Conservation (phyloP, 176 grass and related monocot species). For the Dactylis glomerata region DNA sequence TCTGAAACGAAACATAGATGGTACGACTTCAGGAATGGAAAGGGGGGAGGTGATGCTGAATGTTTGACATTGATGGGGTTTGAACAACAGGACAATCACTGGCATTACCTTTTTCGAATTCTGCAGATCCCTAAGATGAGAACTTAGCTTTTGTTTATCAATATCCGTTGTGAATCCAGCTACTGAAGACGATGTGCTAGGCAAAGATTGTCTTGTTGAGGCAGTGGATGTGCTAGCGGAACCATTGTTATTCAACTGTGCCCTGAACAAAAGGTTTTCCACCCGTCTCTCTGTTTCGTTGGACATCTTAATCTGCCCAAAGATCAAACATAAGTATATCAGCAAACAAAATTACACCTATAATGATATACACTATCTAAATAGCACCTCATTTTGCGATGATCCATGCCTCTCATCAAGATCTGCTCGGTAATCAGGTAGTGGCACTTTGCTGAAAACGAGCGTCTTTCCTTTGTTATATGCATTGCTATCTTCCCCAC, state of each 20-base stretch:
- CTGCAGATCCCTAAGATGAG: slow-evolving; percentile 78
- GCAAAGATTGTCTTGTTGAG: slow-evolving; percentile 28
- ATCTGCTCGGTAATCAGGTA: slow-evolving; percentile 96
- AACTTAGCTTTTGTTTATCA: slow-evolving; percentile 64
- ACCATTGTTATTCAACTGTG: slow-evolving; percentile 47
- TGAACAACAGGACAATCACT: background rate
- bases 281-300: slow-evolving; percentile 87
- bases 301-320: slow-evolving; percentile 95
- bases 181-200: slow-evolving; percentile 30
- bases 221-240: slow-evolving; percentile 47
- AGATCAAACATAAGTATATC: slow-evolving; percentile 33
- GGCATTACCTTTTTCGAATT: slow-evolving; percentile 69
- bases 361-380: slow-evolving; percentile 11
- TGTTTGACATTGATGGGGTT: background rate
- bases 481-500: slow-evolving; percentile 72
- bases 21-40: background rate
- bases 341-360: slow-evolving; percentile 11
- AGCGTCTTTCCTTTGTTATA: slow-evolving; percentile 89
- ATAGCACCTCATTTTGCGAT: slow-evolving; percentile 82
- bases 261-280: slow-evolving; percentile 64
- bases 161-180: slow-evolving; percentile 39
- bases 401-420: slow-evolving; percentile 94
- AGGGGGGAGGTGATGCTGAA: background rate
- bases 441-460: slow-evolving; percentile 91
- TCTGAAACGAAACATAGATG: slow-evolving; percentile 40